These are phyloP conservation scores for Clohesyomyces aquaticus DNA, from an alignment of 495 filamentous ascomycete genomes.

Conservation along the genomic window DNA sequence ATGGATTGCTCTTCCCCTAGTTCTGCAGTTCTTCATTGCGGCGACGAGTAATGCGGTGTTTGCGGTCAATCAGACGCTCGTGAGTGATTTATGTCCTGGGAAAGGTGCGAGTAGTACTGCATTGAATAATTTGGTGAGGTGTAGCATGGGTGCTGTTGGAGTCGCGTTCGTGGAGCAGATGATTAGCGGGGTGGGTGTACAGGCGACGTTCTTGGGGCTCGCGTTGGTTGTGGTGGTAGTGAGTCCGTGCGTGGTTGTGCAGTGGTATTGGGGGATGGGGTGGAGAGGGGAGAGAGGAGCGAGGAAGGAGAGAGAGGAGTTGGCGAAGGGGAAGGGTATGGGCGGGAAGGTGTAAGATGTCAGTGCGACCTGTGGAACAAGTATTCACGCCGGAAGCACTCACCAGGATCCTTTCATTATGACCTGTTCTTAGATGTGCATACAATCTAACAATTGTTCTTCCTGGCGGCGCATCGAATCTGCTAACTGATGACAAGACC, in stretches of 20 bases:
- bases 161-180: slow-evolving; percentile 17
- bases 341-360: no score
- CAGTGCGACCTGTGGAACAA: no score
- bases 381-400: no score
- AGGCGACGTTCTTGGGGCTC: slow-evolving; percentile 11
- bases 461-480: no score
- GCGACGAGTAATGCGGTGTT: slow-evolving; percentile 21
- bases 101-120: slow-evolving; percentile 20
- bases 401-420: no score
- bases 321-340: neutral
- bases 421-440: no score
- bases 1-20: slow-evolving; percentile 22
- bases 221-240: neutral
- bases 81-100: slow-evolving; percentile 17
- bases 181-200: slow-evolving; percentile 9
- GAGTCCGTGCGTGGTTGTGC: slow-evolving; percentile 14
- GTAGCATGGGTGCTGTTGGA: slow-evolving; percentile 9
- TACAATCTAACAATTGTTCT: no score
- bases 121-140: slow-evolving; percentile 18
- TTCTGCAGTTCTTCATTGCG: slow-evolving; percentile 26
- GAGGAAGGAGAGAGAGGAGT: slow-evolving; percentile 1
- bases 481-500: no score
- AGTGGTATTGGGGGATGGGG: slow-evolving; percentile 22
- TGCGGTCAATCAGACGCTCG: slow-evolving; percentile 23
- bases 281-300: slow-evolving; percentile 9